These are phyloP conservation scores for Talaromyces sp. DNA, from an alignment of 2,329 filamentous ascomycete species.

Conservation along the genomic window DNA sequence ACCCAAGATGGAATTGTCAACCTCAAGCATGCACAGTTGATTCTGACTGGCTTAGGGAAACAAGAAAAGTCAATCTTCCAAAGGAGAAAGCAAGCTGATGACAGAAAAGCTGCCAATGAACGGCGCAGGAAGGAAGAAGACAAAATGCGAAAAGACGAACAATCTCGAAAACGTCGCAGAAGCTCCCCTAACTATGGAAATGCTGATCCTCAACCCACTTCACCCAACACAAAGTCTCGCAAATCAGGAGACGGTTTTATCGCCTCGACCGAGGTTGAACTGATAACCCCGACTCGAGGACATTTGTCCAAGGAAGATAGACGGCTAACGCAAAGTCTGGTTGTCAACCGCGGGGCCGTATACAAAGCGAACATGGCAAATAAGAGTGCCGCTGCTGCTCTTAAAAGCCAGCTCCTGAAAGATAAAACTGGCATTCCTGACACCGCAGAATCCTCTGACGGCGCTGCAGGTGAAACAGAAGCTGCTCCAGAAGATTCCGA, in stretches of 20 bases:
- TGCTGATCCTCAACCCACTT: constrained; percentile 27
- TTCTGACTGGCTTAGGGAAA: constrained; percentile 80
- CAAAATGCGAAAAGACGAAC: constrained; percentile 47
- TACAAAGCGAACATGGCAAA: constrained; percentile 75
- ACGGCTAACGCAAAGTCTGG: constrained; percentile 77
- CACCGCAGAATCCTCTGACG: constrained; percentile 22
- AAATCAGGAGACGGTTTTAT: constrained; percentile 26
- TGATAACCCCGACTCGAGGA: constrained; percentile 53
- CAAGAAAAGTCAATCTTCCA: constrained; percentile 93
- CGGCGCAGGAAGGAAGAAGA: constrained; percentile 74
- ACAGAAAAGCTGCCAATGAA: constrained; percentile 72
- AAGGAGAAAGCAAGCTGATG: constrained; percentile 78
- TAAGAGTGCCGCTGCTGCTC: constrained; percentile 84
- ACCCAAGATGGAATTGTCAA: constrained; percentile 94
- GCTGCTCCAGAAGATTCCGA: constrained; percentile 22
- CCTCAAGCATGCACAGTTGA: constrained; percentile 78
- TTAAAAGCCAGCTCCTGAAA: constrained; percentile 72
- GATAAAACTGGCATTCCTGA: constrained; percentile 17
- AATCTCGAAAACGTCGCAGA: constrained; percentile 38
- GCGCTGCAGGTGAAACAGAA: constrained; percentile 18
- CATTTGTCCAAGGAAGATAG: constrained; percentile 54
- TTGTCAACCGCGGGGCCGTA: constrained; percentile 67
- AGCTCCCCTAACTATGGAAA: constrained; percentile 44
- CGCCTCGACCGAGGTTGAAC: constrained; percentile 47
- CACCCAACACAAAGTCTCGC: constrained; percentile 18